A percentile compares a stretch with the other conserved stretches of the same genome.
phyloP scores from a whole-genome alignment of 495 filamentous ascomycete species.

The Tuber melanosporum region DNA sequence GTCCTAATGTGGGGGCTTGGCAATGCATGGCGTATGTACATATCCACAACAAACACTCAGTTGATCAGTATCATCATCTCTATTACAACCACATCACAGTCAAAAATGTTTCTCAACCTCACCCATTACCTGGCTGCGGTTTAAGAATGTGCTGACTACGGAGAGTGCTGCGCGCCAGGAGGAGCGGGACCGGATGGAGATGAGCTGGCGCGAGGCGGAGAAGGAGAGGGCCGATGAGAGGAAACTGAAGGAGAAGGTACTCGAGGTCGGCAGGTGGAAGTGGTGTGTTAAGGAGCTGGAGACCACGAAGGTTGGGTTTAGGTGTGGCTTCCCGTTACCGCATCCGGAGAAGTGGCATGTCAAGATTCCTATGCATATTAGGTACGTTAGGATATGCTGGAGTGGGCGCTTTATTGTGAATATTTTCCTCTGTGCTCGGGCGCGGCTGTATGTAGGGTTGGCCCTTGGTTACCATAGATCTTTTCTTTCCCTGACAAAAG shows the following conservation, averaged over 20 bases:
- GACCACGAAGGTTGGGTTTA: slow-evolving; percentile 56
- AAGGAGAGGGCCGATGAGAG: slow-evolving; percentile 45
- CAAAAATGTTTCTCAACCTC: no score
- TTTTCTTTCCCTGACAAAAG: neutral
- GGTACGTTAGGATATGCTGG: slow-evolving; percentile 27
- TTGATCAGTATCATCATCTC: no score
- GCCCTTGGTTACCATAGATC: neutral
- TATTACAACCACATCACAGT: no score
- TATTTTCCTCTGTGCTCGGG: neutral
- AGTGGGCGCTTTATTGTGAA: slow-evolving; percentile 6
- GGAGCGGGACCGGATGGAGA: slow-evolving; percentile 43
- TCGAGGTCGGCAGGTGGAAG: slow-evolving; percentile 61
- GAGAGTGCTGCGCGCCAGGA: slow-evolving; percentile 46
- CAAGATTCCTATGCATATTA: slow-evolving; percentile 64
- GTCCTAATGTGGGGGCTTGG: no score
- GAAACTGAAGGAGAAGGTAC: slow-evolving; percentile 44
- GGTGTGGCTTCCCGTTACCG: slow-evolving; percentile 63
- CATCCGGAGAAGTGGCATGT: slow-evolving; percentile 66
- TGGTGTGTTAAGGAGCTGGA: slow-evolving; percentile 70
- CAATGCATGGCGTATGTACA: no score
- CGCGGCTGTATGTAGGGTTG: neutral
- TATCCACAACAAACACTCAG: no score
- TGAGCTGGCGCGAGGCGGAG: slow-evolving; percentile 39
- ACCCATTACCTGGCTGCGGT: no score
- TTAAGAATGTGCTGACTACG: slow-evolving; percentile 41